Evolutionary conservation across 192 early-diverging fungal species (phyloP), one percentile per base, ranked within the genome.

Genomic region (Rhizoclosmatium globosum): DNA sequence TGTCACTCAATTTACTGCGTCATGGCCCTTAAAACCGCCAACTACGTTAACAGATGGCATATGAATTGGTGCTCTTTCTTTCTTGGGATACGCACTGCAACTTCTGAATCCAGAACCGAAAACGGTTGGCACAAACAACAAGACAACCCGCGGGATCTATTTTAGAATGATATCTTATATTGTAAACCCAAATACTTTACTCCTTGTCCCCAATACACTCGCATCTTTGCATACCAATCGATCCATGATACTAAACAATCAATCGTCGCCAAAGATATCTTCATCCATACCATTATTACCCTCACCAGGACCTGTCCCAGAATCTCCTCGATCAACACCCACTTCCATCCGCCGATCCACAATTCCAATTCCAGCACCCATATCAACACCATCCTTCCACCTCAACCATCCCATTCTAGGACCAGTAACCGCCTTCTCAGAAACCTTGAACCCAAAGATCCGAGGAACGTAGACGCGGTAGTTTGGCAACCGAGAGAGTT

Each of bases 401-500:
- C 98, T 87, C 82, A 99, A 84, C 97, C 97, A 98, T 79, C 90
- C 87, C 95, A 98, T 98, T 69, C 93, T 88, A 23, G 96, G 96
- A 23, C 95, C 98, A 61, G 87, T 84, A 65, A 80, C 81, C 76
- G 92, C 90, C 68, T 80, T 85, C 85, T 93, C 92, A 83, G 88
- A 93, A 57, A 99, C 87, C 57, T 92, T 87, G 83, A 99, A 98
- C 39, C 97, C 97, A 87, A 96, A 99, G 47, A 99, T 90, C n/a
- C 86, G 89, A 38, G 95, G 95, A 4, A 86, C 82, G 85, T 97
- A 98, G 38, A 93, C 87, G 42, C 86, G 64, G 79, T 88, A 91
- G 23, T 84, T 81, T 60, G 72, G 75, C 3, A 79, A 39, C 47
- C 76, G 59, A 4, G 77, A 21, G 3, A 47, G 44, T 53, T 15